Base-by-base conservation (phyloP, 331 rosid species). In the Stylosanthes scabra region DNA sequence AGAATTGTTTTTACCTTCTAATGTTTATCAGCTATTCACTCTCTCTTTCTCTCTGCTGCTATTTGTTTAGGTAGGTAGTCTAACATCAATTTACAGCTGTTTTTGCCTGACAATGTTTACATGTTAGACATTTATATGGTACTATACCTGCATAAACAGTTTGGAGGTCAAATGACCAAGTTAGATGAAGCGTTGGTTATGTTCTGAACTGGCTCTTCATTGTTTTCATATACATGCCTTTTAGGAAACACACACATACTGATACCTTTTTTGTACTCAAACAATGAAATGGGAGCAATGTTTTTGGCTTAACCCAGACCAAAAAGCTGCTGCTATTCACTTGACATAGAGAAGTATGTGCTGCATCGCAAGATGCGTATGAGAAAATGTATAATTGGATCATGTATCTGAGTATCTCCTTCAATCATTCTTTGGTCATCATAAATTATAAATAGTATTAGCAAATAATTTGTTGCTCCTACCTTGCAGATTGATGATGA, bases 401-500 rank as follows among this genome's bases (percentile, higher is more conserved):
- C 70, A 71, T 61, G 41, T 37, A 68, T 74, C 40, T 52, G 66
- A 54, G 41, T 37, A 68, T 74, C 40, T 52, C 16, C 34, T 74
- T 81, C 70, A 31, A 72, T 78, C 8, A 55, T 71, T 75, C 59
- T 46, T 46, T 66, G 6, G 54, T 13, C 71, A 52, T 16, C 63
- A 27, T 28, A 63, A 70, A 37, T 60, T 67, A n/a, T 76, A 62
- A 77, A 60, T 31, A 54, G 58, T 47, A 31, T 54, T 11, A 37
- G 55, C 31, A 40, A 57, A 44, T 65, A 55, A 49, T 67, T 5
- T 74, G 66, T 47, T 78, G 63, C 51, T 63, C 70, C 27, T 63
- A 34, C 66, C 74, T 75, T 77, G 67, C 86, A 95, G 99, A 86
- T 92, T 79, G 89, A 83, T 81, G 86, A 83, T 2, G 91, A 84